Conservation (phyloP, 176 grass and related monocot species). For the Aegilops speltoides region DNA sequence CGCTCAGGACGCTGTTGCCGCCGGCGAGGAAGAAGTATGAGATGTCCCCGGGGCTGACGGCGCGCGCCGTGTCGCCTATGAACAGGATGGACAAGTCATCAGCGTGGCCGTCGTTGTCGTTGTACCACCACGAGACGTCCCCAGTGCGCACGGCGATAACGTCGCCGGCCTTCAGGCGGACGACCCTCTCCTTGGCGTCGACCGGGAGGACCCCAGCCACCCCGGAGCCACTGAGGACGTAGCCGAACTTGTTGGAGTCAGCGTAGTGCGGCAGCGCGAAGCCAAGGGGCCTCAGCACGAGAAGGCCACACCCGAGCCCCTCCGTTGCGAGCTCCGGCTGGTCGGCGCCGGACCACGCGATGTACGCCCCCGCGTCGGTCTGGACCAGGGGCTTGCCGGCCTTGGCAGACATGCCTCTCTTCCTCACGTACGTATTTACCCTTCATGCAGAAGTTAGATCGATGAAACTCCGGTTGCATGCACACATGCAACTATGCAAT, state of each 20-base stretch:
- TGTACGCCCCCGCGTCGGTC: constrained; percentile 26
- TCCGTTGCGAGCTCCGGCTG: constrained; percentile 14
- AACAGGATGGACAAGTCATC: constrained; percentile 16
- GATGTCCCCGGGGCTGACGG: constrained; percentile 10
- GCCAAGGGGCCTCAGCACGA: constrained; percentile 30
- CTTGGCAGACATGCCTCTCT: constrained; percentile 7
- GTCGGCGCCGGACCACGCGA: constrained; percentile 28
- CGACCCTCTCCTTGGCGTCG: constrained; percentile 9
- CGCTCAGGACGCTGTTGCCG: neutral
- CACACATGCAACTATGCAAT: no score
- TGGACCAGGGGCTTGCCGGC: constrained; percentile 10
- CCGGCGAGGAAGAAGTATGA: constrained; percentile 39
- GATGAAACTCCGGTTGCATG: no score
- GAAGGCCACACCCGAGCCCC: constrained; percentile 14
- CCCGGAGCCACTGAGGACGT: constrained; percentile 31
- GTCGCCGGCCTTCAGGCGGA: constrained; percentile 15
- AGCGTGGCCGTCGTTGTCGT: constrained; percentile 27
- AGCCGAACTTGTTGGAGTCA: constrained; percentile 28
- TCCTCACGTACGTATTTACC: neutral
- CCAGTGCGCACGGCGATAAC: constrained; percentile 16
- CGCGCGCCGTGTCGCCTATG: constrained; percentile 19
- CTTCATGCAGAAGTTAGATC: neutral
- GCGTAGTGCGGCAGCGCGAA: constrained; percentile 30
- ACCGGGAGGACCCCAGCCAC: constrained; percentile 6
- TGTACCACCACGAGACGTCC: constrained; percentile 46